These are phyloP conservation scores for Cystobasidium slooffiae DNA, from an alignment of 1,284 basidiomycete genomes.

Conservation along the genomic window DNA sequence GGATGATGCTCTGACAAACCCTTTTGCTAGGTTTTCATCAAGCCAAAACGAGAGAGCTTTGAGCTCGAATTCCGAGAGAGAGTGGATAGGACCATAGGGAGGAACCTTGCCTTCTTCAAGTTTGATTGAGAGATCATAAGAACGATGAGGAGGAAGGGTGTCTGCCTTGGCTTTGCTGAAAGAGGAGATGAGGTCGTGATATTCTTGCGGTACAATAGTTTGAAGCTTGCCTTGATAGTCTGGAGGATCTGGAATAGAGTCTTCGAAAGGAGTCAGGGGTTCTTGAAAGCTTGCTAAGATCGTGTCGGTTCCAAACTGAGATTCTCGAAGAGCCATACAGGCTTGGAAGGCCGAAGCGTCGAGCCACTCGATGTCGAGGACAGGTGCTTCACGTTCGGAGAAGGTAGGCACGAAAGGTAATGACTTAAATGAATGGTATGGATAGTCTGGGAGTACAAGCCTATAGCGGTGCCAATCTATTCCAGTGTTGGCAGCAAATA, in stretches of 20 bases:
- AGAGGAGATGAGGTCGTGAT: conserved; percentile 41
- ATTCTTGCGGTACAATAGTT: conserved; percentile 28
- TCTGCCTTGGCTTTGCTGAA: conserved; percentile 42
- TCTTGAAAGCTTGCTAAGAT: neutral
- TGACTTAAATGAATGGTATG: neutral
- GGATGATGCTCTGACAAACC: conserved; percentile 38
- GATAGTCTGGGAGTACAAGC: neutral
- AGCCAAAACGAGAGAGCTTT: conserved; percentile 11
- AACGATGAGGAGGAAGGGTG: conserved; percentile 37
- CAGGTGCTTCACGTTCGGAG: neutral
- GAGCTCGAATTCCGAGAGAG: conserved; percentile 25
- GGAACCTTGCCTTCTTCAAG: conserved; percentile 31
- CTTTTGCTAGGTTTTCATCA: conserved; percentile 26
- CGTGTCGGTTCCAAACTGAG: neutral
- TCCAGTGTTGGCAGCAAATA: neutral
- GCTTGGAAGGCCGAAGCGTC: neutral
- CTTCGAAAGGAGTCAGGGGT: neutral
- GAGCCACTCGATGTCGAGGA: conserved; percentile 3
- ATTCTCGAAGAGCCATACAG: neutral
- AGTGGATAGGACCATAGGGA: conserved; percentile 45
- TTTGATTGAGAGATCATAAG: conserved; percentile 46
- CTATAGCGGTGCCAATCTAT: neutral
- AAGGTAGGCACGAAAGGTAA: conserved; percentile 3
- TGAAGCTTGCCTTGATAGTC: neutral
- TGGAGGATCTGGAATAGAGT: conserved; percentile 1